Evolutionary conservation across 257 asterid species (phyloP).

Genomic region (Striga asiatica): DNA sequence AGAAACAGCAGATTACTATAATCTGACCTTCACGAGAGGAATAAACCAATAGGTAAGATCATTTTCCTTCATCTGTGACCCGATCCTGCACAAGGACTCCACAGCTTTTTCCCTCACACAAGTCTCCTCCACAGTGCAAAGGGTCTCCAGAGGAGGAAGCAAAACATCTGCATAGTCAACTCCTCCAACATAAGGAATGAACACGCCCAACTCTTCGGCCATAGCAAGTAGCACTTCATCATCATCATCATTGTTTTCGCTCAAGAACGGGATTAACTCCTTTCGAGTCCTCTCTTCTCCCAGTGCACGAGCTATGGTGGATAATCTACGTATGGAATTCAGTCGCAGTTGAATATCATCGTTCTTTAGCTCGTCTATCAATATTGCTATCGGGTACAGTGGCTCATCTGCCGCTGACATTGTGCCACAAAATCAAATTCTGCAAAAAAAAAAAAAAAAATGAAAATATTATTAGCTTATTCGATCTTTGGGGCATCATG

Average conservation of each 20-base stretch:
- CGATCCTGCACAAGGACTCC: constrained; percentile 71
- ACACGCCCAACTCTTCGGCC: constrained; percentile 92
- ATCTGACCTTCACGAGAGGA: constrained; percentile 71
- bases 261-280: constrained; percentile 71
- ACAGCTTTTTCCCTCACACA: constrained; percentile 84
- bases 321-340: constrained; percentile 66
- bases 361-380: constrained; percentile 71
- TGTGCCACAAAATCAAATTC: constrained; percentile 4
- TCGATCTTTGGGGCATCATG: background rate
- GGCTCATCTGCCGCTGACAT: constrained; percentile 77
- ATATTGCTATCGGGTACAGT: constrained; percentile 70
- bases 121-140: constrained; percentile 80
- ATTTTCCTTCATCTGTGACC: constrained; percentile 79
- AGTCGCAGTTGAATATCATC: constrained; percentile 69
- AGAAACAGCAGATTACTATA: background rate
- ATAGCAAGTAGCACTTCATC: constrained; percentile 90
- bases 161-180: constrained; percentile 85
- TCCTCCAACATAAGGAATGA: constrained; percentile 93
- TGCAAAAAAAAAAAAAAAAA: background rate
- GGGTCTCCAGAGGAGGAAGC: constrained; percentile 82
- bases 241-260: constrained; percentile 92
- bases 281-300: constrained; percentile 79
- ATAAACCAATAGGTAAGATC: constrained; percentile 60
- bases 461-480: background rate
- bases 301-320: constrained; percentile 82